phyloP scores from a whole-genome alignment of 495 filamentous ascomycete genomes.

The Trichoderma virens region DNA sequence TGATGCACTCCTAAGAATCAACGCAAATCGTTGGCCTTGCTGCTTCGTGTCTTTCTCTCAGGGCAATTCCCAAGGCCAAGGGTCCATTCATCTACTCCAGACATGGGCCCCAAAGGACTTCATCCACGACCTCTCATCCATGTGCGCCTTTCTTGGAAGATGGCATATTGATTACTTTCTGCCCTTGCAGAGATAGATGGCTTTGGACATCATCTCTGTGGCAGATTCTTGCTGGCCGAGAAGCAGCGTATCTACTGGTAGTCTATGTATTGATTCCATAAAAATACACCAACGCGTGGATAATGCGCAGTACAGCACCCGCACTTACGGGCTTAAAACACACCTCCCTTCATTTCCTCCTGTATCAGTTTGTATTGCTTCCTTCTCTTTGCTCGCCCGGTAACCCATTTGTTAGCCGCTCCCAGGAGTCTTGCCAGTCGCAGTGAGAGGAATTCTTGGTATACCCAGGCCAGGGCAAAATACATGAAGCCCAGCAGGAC shows the following conservation, averaged over 20 bases:
- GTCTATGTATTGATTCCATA: background rate
- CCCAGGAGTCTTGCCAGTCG: slow-evolving; percentile 62
- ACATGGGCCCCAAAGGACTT: too few species aligned
- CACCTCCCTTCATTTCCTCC: background rate
- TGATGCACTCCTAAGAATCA: background rate
- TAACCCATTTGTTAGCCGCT: slow-evolving; percentile 43
- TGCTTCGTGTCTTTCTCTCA: background rate
- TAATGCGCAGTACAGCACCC: background rate
- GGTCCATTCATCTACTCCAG: too few species aligned
- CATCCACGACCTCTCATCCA: too few species aligned
- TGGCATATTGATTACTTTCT: too few species aligned
- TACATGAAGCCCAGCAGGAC: slow-evolving; percentile 58
- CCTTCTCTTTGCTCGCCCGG: slow-evolving; percentile 58
- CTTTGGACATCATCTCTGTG: background rate
- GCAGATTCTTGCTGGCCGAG: background rate
- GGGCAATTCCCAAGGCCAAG: too few species aligned
- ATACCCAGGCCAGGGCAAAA: slow-evolving; percentile 57
- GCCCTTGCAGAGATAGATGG: too few species aligned
- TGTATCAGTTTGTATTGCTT: slow-evolving; percentile 67
- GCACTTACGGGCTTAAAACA: background rate
- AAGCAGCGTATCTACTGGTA: background rate
- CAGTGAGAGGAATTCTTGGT: slow-evolving; percentile 65
- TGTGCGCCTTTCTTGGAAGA: too few species aligned
- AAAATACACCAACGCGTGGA: background rate
- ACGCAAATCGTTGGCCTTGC: background rate